Conservation (phyloP, 768 basidiomycete genomes). For the Podaxis sp. region DNA sequence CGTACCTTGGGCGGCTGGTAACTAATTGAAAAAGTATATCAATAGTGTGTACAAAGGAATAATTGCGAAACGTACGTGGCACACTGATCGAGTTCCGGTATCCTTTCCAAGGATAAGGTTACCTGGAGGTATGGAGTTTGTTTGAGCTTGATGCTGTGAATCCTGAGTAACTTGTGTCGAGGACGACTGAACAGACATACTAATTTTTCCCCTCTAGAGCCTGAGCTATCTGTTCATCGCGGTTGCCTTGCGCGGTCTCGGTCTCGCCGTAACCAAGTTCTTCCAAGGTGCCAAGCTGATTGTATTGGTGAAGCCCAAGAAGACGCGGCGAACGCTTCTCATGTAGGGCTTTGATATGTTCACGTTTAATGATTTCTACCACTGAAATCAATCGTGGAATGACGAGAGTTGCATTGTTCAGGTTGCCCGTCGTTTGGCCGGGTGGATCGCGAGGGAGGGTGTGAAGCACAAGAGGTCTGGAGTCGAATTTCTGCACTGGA, state of each 20-base stretch:
- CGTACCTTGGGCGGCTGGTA: slow-evolving; percentile 52
- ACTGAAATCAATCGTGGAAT: slow-evolving; percentile 70
- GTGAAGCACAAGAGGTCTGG: slow-evolving; percentile 50
- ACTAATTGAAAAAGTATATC: slow-evolving; percentile 26
- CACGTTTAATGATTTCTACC: slow-evolving; percentile 81
- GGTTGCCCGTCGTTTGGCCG: slow-evolving; percentile 5
- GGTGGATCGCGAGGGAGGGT: slow-evolving; percentile 42
- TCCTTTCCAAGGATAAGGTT: slow-evolving; percentile 48
- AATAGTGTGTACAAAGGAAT: background rate
- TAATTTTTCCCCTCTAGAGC: slow-evolving; percentile 56
- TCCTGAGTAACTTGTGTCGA: background rate
- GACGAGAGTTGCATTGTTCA: slow-evolving; percentile 26
- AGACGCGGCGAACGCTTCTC: slow-evolving; percentile 33
- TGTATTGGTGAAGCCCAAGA: slow-evolving; percentile 72
- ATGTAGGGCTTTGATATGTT: slow-evolving; percentile 57
- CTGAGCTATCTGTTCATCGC: slow-evolving; percentile 31
- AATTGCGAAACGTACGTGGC: slow-evolving; percentile 44
- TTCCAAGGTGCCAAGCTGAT: slow-evolving; percentile 58
- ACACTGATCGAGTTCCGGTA: slow-evolving; percentile 32
- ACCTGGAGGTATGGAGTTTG: slow-evolving; percentile 68
- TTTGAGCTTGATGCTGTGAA: slow-evolving; percentile 44
- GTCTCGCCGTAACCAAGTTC: slow-evolving; percentile 24
- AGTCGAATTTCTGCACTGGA: slow-evolving; percentile 38
- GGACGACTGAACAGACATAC: slow-evolving; percentile 33
- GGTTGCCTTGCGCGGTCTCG: slow-evolving; percentile 24